Base-by-base conservation (phyloP, 495 filamentous ascomycete species). In the Cercophora sp. region DNA sequence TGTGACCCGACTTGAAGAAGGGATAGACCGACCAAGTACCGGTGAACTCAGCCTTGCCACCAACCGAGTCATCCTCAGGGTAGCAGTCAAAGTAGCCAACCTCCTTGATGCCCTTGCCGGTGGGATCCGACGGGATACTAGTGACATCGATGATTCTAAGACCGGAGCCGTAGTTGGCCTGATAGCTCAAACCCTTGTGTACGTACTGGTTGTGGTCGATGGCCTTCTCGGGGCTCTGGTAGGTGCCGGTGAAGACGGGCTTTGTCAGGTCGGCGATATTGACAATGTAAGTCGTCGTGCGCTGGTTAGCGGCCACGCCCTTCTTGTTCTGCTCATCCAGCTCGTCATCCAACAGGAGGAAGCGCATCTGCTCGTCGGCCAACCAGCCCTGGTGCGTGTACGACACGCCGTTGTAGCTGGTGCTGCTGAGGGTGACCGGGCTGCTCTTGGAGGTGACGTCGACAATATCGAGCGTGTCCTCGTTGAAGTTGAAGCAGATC, bases 181-280 rank as follows among this genome's bases (percentile, higher is more conserved):
- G 80, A 64, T 79, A 83, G n/a, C 61, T 54, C 32, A 70, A 62
- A 8, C 76, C 78, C 25, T 79, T 59, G 59, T 66, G 55, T 50
- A 82, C 61, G 56, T 82, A 84, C 60, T 82, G 79, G 66, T 83
- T 83, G 65, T 84, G 80, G 64, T 84, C 80, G 58, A 84, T 79
- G 29, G 71, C 67, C 35, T 67, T 65, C 36, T 68, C 70, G 1
- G 57, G 56, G 20, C 70, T 71, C 59, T 74, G 67, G 67, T 77
- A 83, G 60, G 63, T 65, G 9, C 80, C 80, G n/a, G 76, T 82
- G 56, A 79, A 71, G 48, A 69, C 68, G 1, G 79, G 78, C 11
- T 48, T 53, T 44, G 68, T 70, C 27, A 79, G 76, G 18, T 63
- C 62, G 48, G 71, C 71, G 57, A 84, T 75, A 51, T 79, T 72